These are phyloP conservation scores for Epithemia pelagica DNA, from an alignment of 108 stramenopile species.

Conservation along the genomic window DNA sequence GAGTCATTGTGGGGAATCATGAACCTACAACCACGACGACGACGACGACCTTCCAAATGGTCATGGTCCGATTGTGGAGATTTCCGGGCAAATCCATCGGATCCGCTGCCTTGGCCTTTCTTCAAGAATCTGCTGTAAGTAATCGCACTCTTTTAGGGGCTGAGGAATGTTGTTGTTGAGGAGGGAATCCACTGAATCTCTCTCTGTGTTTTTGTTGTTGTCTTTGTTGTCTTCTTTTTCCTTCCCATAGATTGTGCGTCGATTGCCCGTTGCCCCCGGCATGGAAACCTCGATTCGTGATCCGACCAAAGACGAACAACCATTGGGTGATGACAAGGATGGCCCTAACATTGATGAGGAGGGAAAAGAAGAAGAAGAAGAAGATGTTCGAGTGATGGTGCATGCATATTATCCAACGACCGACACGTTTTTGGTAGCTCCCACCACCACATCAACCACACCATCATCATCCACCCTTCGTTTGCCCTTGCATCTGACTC, in stretches of 20 bases:
- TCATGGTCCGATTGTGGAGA: slow-evolving; percentile 60
- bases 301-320: not conserved
- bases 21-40: not conserved
- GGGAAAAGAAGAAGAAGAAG: not conserved
- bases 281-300: slow-evolving; percentile 37
- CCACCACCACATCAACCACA: not conserved
- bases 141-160: no score
- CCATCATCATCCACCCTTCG: no score
- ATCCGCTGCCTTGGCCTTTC: slow-evolving; percentile 38
- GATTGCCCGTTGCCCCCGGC: slow-evolving; percentile 59
- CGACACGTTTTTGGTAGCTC: slow-evolving; percentile 3
- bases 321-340: slow-evolving; percentile 1
- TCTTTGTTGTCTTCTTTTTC: not conserved
- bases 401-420: not conserved
- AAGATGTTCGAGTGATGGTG: not conserved
- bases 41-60: not conserved
- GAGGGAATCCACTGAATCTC: not conserved
- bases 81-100: slow-evolving; percentile 65
- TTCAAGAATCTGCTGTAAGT: slow-evolving; percentile 29
- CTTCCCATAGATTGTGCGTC: slow-evolving; percentile 18
- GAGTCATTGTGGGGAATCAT: slow-evolving; percentile 34
- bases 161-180: not conserved
- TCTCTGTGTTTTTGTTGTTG: not conserved
- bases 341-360: not conserved
- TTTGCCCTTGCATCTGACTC: not conserved